These are phyloP conservation scores for Gossypioides kirkii DNA, from an alignment of 345 rosid genomes.

Conservation along the genomic window DNA sequence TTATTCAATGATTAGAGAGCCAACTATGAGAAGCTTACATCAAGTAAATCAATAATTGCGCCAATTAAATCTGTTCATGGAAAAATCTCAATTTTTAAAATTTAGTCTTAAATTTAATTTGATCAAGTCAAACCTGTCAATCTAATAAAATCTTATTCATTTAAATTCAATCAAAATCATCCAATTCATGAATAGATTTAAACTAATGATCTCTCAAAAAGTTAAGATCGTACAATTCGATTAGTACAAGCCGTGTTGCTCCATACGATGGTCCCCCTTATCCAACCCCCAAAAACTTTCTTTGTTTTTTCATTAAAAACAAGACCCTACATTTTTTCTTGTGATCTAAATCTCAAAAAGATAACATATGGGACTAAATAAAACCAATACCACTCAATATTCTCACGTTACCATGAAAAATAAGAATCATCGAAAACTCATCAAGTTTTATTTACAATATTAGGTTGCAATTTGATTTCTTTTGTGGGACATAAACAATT, in stretches of 20 bases:
- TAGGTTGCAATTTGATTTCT: neutral
- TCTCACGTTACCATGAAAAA: neutral
- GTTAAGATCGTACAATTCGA: neutral
- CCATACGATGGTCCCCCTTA: constrained; percentile 8
- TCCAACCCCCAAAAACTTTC: constrained; percentile 2
- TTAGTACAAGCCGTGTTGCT: constrained; percentile 9
- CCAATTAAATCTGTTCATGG: neutral
- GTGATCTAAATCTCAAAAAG: neutral
- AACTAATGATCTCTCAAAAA: neutral
- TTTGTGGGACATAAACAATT: constrained; percentile 16
- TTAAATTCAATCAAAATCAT: no score
- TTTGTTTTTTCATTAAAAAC: constrained; percentile 6
- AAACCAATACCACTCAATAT: neutral
- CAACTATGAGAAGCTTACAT: neutral
- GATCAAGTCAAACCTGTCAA: no score
- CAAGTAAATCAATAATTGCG: constrained; percentile 7
- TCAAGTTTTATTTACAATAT: neutral
- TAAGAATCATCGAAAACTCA: neutral
- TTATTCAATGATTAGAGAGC: neutral
- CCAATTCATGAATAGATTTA: no score
- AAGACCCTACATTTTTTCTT: neutral
- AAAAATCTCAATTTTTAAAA: no score
- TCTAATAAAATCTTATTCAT: no score
- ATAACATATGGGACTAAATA: neutral
- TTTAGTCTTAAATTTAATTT: no score